These are phyloP conservation scores for Albophoma yamanashiensis DNA, from an alignment of 2,329 filamentous ascomycete genomes.

Conservation along the genomic window DNA sequence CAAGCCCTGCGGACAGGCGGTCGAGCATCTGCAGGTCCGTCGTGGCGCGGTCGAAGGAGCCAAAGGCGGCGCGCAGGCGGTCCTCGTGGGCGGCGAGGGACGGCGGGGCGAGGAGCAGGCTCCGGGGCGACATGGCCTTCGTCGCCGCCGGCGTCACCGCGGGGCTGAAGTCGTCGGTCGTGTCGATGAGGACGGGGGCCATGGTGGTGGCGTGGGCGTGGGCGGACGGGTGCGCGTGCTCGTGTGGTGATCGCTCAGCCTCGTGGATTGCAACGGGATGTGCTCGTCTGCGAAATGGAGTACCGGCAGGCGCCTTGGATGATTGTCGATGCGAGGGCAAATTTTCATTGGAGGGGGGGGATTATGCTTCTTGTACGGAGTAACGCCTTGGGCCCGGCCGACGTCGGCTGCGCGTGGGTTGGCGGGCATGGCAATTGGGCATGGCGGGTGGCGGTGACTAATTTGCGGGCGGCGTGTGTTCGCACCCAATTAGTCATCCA, in stretches of 20 bases:
- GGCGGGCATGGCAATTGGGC: neutral
- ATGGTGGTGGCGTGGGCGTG: constrained; percentile 19
- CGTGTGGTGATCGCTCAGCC: neutral
- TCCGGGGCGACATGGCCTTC: constrained; percentile 31
- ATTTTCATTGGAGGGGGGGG: neutral
- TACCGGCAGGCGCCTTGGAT: neutral
- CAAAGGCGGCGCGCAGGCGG: constrained; percentile 59
- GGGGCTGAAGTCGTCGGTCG: constrained; percentile 40
- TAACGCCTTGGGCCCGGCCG: neutral
- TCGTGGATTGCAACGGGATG: neutral
- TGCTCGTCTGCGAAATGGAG: neutral
- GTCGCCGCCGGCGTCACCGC: constrained; percentile 13
- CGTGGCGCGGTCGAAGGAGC: constrained; percentile 59
- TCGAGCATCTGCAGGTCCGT: constrained; percentile 98
- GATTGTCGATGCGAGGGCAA: neutral
- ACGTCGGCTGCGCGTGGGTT: neutral
- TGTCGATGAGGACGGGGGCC: constrained; percentile 46
- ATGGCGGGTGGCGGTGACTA: neutral
- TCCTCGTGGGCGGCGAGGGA: constrained; percentile 81
- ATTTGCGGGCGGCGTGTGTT: neutral
- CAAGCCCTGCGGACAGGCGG: constrained; percentile 72
- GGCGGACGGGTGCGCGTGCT: neutral
- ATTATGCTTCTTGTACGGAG: neutral
- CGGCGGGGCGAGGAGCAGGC: constrained; percentile 80
- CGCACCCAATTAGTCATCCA: neutral